Evolutionary conservation across 2,329 filamentous ascomycete species (phyloP), one percentile per base, ranked within the genome.

Genomic region (Neoarthrinium moseri): DNA sequence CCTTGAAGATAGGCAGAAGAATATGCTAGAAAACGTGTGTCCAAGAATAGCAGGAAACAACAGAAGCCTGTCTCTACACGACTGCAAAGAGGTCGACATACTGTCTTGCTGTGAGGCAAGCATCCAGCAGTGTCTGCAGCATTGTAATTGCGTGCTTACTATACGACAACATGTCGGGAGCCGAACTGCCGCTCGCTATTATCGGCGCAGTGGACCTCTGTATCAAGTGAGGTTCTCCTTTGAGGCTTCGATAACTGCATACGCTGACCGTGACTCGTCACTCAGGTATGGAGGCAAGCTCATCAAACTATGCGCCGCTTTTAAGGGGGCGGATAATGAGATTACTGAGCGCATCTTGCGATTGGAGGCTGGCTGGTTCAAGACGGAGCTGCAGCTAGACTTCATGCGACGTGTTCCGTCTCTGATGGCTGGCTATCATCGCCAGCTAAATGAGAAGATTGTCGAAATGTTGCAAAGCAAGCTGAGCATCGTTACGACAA

Each of bases 171-270:
- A 44, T 35, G 22, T 39, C 38, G 8, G 15, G 7, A 11, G 21
- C 26, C 20, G 43, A 24, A 21, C n/a, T 39, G 10, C 12, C 20
- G 7, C 15, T 38, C n/a, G 37, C 43, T 4, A 32, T 46, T 4
- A 6, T 46, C 11, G 30, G 12, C 2, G 36, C 32, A 6, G 29
- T 32, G 12, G 43, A 46, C 11, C 20, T 46, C 1, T 46, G 36
- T 40, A 5, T 46, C n/a, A 46, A 46, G 43, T 46, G 26, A 29
- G n/a, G n/a, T 29, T 8, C 8, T 8, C 26, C 26, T 8, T 29
- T 29, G n/a, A 29, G n/a, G 8, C 26, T 29, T 8, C n/a, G 26
- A 8, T n/a, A n/a, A 22, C 10, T 4, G 23, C 8, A 5, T 5
- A 10, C 13, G 22, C 18, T 33, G 12, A 13, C 2, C 13, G 13